These are phyloP conservation scores for Cladorrhinum samala DNA, from an alignment of 495 filamentous ascomycete genomes.

Conservation along the genomic window DNA sequence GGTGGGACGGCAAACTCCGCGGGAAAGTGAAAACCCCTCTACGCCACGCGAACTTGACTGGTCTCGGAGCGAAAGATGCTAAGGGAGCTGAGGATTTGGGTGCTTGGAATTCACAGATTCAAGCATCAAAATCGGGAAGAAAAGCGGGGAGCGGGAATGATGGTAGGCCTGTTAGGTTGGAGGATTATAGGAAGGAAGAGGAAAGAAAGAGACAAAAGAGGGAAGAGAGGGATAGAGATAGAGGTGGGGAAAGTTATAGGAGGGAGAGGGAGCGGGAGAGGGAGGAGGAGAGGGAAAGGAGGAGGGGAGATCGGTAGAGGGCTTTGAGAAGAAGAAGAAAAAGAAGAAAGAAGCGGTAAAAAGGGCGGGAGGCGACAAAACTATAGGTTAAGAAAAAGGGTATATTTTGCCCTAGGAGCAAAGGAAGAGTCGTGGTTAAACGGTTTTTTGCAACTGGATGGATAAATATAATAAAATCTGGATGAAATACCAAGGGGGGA, in stretches of 20 bases:
- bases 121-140: no score
- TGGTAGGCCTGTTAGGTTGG: slow-evolving; percentile 31
- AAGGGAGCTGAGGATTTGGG: slow-evolving; percentile 63
- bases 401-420: no score
- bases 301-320: slow-evolving; percentile 33
- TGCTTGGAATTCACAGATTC: no score
- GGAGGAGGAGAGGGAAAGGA: slow-evolving; percentile 36
- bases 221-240: slow-evolving; percentile 34
- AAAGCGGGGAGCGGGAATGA: no score
- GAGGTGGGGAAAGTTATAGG: slow-evolving; percentile 42
- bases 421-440: no score
- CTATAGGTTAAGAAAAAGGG: no score
- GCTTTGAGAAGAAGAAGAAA: slow-evolving; percentile 28
- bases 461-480: no score
- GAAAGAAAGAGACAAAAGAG: slow-evolving; percentile 34
- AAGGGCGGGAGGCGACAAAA: no score
- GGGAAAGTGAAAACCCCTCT: slow-evolving; percentile 44
- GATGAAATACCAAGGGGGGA: no score
- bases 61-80: slow-evolving; percentile 69
- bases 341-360: background rate
- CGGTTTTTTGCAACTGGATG: no score
- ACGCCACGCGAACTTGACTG: slow-evolving; percentile 70
- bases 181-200: slow-evolving; percentile 41
- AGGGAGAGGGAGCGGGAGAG: slow-evolving; percentile 42
- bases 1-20: slow-evolving; percentile 80